These are phyloP conservation scores for Kregervanrija pseudodelftensis DNA, from an alignment of 805 yeast genomes.

Conservation along the genomic window DNA sequence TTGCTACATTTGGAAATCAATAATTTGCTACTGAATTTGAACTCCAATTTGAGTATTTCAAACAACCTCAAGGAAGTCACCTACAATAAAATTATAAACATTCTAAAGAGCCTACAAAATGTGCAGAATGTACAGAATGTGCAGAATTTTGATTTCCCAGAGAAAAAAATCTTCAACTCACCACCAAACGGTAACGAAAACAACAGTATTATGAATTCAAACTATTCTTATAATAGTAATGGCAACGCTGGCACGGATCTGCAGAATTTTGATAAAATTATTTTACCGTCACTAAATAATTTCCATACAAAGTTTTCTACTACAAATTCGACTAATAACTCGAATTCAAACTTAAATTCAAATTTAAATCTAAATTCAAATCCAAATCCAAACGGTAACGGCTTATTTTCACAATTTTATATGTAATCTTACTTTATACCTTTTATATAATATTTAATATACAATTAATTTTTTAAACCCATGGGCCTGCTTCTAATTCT, in stretches of 20 bases:
- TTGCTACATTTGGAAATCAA: slow-evolving; percentile 23
- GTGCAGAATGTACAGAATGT: too few relatives aligned
- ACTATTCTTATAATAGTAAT: neutral
- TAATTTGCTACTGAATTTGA: slow-evolving; percentile 22
- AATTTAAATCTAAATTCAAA: too few relatives aligned
- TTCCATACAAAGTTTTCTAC: too few relatives aligned
- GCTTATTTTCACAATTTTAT: neutral
- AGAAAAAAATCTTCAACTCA: too few relatives aligned
- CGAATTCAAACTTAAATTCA: too few relatives aligned
- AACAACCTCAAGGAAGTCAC: slow-evolving; percentile 22
- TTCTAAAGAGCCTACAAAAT: slow-evolving; percentile 9
- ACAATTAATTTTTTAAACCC: neutral
- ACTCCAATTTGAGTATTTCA: slow-evolving; percentile 15
- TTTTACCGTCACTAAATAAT: too few relatives aligned
- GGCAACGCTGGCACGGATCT: neutral
- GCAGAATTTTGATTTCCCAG: too few relatives aligned
- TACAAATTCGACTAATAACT: too few relatives aligned
- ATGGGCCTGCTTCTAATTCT: neutral
- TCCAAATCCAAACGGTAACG: neutral
- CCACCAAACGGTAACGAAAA: neutral
- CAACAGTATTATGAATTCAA: neutral
- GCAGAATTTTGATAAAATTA: too few relatives aligned
- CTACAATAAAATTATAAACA: slow-evolving; percentile 16
- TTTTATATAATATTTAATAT: neutral
- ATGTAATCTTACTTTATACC: neutral